Base-by-base conservation (phyloP, 2,329 filamentous ascomycete genomes). In the Uncinocarpus reesii region DNA sequence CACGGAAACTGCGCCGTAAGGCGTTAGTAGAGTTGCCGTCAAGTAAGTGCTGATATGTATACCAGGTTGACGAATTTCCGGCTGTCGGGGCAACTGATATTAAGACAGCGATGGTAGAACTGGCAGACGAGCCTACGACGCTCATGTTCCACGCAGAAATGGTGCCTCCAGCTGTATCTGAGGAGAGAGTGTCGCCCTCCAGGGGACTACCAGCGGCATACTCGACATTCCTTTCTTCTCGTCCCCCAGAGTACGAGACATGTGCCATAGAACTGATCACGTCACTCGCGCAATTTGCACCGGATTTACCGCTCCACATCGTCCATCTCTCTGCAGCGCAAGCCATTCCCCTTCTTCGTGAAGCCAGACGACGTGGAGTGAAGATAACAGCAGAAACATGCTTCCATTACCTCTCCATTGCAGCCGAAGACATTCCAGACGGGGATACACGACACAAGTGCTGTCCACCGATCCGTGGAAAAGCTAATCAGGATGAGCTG, bases 71-170 rank as follows among this genome's bases (percentile, higher is more conserved):
- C 37, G 92, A 98, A 62, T 98, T 98, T 65, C 92, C 92, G 0
- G 87, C 88, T 21, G 83, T 96, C n/a, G 84, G 84, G 0, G 76
- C 85, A 1, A 65, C 69, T 11, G 92, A 96, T 64, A 84, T 96
- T 50, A 73, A 77, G 1, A 76, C 84, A 32, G 89, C 85, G 36
- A 89, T 98, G 78, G 72, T 73, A 24, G 85, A 83, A 40, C 77
- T 98, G 52, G 84, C 85, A 52, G 80, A 86, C 57, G 77, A 82
- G 47, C 77, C 86, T 15, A 96, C 92, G 1, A 94, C 88, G 0
- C 80, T 96, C 58, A 96, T 98, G 90, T 98, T 98, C 71, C 92
- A 98, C 63, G 92, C 92, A 49, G 92, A 98, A 67, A 96, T 95
- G 88, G 82, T 93, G 10, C 88, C 90, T n/a, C 86, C 87, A 16